These are phyloP conservation scores for Lasiosphaeria ovina DNA, from an alignment of 495 filamentous ascomycete species.

Conservation along the genomic window DNA sequence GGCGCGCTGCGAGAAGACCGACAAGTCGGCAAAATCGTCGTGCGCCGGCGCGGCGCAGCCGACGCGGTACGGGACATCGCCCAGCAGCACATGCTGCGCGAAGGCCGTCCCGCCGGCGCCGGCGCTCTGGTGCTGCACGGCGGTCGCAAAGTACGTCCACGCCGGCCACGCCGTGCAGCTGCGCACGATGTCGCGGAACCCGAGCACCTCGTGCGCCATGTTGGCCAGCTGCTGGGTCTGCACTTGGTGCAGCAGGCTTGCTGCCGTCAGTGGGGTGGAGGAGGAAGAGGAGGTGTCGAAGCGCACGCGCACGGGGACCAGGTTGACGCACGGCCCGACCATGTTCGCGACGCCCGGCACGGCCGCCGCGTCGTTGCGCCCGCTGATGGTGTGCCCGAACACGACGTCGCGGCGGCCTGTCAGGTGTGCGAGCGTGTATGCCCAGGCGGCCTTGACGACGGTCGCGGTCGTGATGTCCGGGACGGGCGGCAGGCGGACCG, in stretches of 20 bases:
- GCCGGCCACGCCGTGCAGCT: constrained; percentile 59
- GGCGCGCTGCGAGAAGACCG: constrained; percentile 17
- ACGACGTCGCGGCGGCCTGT: constrained; percentile 47
- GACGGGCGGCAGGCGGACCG: constrained; percentile 18
- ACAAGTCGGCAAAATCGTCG: constrained; percentile 25
- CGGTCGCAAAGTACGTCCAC: constrained; percentile 25
- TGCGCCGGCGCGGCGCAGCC: constrained; percentile 18
- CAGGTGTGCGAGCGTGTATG: constrained; percentile 49
- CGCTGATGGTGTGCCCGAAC: constrained; percentile 54
- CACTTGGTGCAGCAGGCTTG: constrained; percentile 51
- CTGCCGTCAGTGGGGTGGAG: constrained; percentile 3
- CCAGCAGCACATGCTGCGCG: constrained; percentile 4
- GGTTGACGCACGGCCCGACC: constrained; percentile 52
- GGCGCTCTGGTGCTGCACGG: constrained; percentile 33
- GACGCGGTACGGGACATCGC: constrained; percentile 16
- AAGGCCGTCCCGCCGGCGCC: constrained; percentile 10
- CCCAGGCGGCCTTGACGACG: constrained; percentile 57
- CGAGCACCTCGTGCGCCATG: constrained; percentile 43
- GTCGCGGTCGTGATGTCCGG: constrained; percentile 49
- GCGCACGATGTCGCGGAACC: constrained; percentile 58
- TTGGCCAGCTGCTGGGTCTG: constrained; percentile 59
- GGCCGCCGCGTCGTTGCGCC: constrained; percentile 57
- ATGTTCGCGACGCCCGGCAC: constrained; percentile 49
- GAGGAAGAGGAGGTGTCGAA: constrained; percentile 28
- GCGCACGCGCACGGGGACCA: constrained; percentile 56